Evolutionary conservation across 495 filamentous ascomycete genomes (phyloP).

Genomic region (Hamigera avellanea): DNA sequence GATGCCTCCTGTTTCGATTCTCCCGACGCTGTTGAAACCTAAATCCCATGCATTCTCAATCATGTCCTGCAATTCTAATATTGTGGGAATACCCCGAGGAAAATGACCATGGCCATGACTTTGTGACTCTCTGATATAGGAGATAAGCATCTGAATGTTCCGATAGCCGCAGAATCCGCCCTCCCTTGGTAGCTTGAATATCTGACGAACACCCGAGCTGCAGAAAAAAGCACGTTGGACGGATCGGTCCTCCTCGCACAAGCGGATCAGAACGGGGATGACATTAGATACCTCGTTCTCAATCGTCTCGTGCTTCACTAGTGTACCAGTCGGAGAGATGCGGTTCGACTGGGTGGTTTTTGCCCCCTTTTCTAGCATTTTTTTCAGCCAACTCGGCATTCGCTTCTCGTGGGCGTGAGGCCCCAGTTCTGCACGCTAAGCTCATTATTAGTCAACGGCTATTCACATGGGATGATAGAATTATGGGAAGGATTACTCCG

Average conservation of each 20-base stretch:
- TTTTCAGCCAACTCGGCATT: slow-evolving; percentile 75
- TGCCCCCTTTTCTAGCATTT: slow-evolving; percentile 53
- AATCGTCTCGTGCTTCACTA: slow-evolving; percentile 31
- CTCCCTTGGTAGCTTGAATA: slow-evolving; percentile 70
- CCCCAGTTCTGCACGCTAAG: slow-evolving; percentile 53
- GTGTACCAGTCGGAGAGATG: slow-evolving; percentile 38
- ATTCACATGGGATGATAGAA: not conserved
- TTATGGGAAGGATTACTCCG: slow-evolving; percentile 20
- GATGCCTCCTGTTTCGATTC: slow-evolving; percentile 79
- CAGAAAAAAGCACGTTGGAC: slow-evolving; percentile 69
- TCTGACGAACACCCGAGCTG: slow-evolving; percentile 61
- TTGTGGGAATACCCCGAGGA: slow-evolving; percentile 52
- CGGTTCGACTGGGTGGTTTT: slow-evolving; percentile 43
- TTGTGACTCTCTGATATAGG: slow-evolving; percentile 54
- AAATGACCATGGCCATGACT: slow-evolving; percentile 50
- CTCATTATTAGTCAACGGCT: not conserved
- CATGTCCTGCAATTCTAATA: slow-evolving; percentile 74
- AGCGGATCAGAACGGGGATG: slow-evolving; percentile 58
- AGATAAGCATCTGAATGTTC: slow-evolving; percentile 90
- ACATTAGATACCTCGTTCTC: slow-evolving; percentile 56
- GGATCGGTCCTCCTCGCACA: slow-evolving; percentile 54
- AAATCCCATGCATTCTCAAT: slow-evolving; percentile 88
- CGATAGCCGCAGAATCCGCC: slow-evolving; percentile 96
- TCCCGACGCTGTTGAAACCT: slow-evolving; percentile 64
- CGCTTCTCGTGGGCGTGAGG: slow-evolving; percentile 74